Percentiles rank a stretch among this genome's conserved stretches.
Conservation (phyloP, 1,139 yeast genomes). For the Candida sp. region DNA sequence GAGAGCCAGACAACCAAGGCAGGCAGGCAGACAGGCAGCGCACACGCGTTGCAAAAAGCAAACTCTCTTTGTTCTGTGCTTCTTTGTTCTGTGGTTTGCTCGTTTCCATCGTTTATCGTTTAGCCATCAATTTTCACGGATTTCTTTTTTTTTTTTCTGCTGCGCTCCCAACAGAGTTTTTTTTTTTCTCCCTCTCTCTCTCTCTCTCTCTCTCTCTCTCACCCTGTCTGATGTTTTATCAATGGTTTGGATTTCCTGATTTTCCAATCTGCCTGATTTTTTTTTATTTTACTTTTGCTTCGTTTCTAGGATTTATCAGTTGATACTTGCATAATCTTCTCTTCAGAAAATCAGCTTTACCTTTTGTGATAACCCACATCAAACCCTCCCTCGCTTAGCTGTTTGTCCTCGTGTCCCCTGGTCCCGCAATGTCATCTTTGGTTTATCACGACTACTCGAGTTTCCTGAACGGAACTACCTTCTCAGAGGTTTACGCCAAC, state of each 20-base stretch:
- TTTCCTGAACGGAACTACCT: slow-evolving; percentile 42
- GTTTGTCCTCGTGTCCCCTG: no score
- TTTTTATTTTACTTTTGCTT: neutral
- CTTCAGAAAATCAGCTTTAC: neutral
- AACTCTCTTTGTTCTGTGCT: no score
- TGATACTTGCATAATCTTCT: neutral
- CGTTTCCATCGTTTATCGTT: neutral
- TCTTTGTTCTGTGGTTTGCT: neutral
- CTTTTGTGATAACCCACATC: neutral
- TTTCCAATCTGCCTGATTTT: no score
- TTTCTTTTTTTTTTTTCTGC: no score
- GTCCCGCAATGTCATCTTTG: slow-evolving; percentile 1
- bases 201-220: neutral
- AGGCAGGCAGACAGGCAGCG: neutral
- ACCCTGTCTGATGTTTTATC: neutral
- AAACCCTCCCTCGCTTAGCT: no score
- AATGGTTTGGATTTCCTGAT: neutral
- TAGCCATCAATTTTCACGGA: no score
- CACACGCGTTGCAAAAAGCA: no score
- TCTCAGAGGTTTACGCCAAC: slow-evolving; percentile 38
- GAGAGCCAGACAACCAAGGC: no score
- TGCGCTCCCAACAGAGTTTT: neutral
- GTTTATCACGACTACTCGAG: slow-evolving; percentile 48
- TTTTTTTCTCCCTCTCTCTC: no score
- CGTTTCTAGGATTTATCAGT: neutral